Evolutionary conservation across 495 filamentous ascomycete species (phyloP), one percentile per base, ranked within the genome.

Genomic region (Schizothecium vesticola): DNA sequence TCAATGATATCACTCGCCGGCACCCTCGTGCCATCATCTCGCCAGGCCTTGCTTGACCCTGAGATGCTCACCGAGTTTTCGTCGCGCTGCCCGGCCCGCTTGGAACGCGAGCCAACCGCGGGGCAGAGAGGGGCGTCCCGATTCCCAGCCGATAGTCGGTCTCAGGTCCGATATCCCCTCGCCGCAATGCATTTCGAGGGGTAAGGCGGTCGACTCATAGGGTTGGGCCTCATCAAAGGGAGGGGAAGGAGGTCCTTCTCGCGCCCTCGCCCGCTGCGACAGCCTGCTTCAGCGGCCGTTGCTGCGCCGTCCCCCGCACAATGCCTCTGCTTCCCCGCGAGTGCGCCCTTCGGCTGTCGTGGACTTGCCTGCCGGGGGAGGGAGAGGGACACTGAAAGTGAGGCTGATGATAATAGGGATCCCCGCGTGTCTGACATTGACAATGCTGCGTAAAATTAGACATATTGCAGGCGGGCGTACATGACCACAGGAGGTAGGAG

Each of bases 351-450:
- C 19, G 43, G 43, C 43, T n/a, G 21, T 22, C 22, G 57, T 19
- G 10, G 57, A 9, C 26, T 61, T 31, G 59, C 59, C 28, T 61
- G 59, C 43, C 43, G 43, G 43, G 2, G 8, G 43, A 51, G 19
- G 8, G 7, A 33, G 11, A 3, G 16, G 43, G 43, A 12, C 19
- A 51, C 8, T 51, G 16, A 51, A 51, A 51, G 67, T 73, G 72
- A 71, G 70, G 72, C 72, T 72, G 67, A 63, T 72, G 68, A 66
- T 70, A 61, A 69, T 70, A 59, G 63, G 60, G n/a, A 29, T 24
- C 56, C 26, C 21, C 60, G 56, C 56, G 58, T 43, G 67, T 70
- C 68, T 56, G 65, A 66, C 70, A 68, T 69, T 62, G 69, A 33
- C 28, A 10, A 57, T 51, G 56, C 58, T 58, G 57, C 57, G 56